Base-by-base conservation (phyloP, 768 basidiomycete genomes). In the Lentinula boryana region DNA sequence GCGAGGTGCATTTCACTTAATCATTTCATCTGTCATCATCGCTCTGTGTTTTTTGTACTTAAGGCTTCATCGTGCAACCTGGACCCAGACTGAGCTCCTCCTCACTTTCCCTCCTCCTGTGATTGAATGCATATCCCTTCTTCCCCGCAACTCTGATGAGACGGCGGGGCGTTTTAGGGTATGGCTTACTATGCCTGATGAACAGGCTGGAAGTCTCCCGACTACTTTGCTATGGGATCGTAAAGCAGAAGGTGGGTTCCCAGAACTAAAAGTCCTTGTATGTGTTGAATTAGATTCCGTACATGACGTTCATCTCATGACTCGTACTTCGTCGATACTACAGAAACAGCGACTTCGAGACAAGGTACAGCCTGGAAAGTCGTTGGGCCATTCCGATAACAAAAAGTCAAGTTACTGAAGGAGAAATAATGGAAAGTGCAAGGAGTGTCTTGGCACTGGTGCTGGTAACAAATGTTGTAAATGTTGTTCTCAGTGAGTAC, bases 281-380 rank as follows among this genome's bases (percentile, higher is more conserved):
- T 69, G 87, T 75, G 16, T 33, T 13, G 13, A 13, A 38, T 3
- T 38, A 8, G 36, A 4, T 16, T 49, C 23, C 49, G 13, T 12
- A 55, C 43, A 23, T 23, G 43, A 46, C 54, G 23, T 53, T 32
- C 23, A 53, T 16, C 8, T 23, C 5, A 49, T 52, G 41, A 35
- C 32, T 58, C 21, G 61, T 55, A 35, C 23, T 53, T 38, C 50
- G 41, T 61, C 54, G 13, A 16, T 48, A 63, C 60, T 27, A 40
- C 72, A 96, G 89, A 98, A 98, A 74, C 95, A 96, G 69, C 82
- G 89, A 53, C 84, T 97, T 64, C 82, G 95, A 40, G 91, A 97
- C 73, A 70, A 80, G 31, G 73, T 97, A 32, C 87, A 93, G 68
- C 95, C 95, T 33, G 88, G 82, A 48, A 84, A 84, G 68, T 86